Evolutionary conservation across 1,284 basidiomycete species (phyloP).

Genomic region (Ceratobasidium papillatum): DNA sequence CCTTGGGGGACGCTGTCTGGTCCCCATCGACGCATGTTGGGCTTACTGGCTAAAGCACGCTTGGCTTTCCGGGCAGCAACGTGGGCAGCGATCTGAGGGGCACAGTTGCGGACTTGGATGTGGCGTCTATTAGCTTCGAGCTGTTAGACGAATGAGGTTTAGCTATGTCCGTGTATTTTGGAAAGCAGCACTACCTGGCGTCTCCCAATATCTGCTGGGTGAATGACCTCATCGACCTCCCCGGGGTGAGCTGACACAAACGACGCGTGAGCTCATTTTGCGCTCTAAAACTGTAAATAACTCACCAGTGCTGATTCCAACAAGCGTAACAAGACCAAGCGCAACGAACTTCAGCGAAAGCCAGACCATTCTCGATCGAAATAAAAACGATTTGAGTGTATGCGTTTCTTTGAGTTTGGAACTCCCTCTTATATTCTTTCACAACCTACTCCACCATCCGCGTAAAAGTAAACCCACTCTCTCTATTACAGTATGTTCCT

Average conservation of each 20-base stretch:
- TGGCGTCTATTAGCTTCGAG: conserved; percentile 2
- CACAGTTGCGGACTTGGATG: conserved; percentile 18
- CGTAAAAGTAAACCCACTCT: neutral
- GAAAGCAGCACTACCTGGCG: neutral
- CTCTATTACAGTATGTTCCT: neutral
- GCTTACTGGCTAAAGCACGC: conserved; percentile 17
- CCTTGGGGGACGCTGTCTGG: conserved; percentile 16
- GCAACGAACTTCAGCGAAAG: conserved; percentile 2
- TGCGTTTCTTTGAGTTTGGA: neutral
- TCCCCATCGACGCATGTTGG: conserved; percentile 14
- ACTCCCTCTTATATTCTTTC: neutral
- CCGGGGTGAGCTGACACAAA: neutral
- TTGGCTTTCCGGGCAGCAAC: conserved; percentile 17
- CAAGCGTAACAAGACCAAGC: conserved; percentile 4
- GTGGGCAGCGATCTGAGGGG: conserved; percentile 1
- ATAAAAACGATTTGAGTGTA: neutral
- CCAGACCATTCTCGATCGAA: neutral
- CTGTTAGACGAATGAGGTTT: neutral
- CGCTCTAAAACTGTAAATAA: neutral
- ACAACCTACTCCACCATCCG: neutral
- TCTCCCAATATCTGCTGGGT: conserved; percentile 7
- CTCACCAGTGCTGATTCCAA: neutral
- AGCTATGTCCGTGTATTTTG: neutral
- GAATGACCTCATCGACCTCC: conserved; percentile 12
- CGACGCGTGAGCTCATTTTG: neutral